Evolutionary conservation across 2,329 filamentous ascomycete genomes (phyloP), one percentile per base, ranked within the genome.

Genomic region (Fusarium lateritium): DNA sequence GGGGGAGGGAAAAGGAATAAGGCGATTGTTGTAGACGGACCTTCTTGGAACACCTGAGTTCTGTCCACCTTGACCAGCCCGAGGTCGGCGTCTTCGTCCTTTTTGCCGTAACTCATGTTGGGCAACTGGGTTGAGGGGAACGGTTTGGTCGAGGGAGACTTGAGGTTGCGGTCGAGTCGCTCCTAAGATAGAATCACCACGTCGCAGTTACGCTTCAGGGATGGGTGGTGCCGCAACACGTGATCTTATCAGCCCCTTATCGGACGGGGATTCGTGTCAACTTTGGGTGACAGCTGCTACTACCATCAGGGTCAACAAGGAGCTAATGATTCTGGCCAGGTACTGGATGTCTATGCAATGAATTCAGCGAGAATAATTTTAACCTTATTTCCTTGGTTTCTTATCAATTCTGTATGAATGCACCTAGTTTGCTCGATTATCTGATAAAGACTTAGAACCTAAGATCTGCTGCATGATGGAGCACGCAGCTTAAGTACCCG

Each of bases 41-140:
- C 96, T 91, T 99, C 96, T 86, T 98, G 96, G 82, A 98, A 98
- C 72, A 99, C 96, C 76, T 95, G 94, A 59, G 95, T 98, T 78
- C 97, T 92, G 85, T 99, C 96, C 77, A 98, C 94, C 88, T 95
- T 97, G 86, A 98, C 92, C 85, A 98, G 88, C 79, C 92, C 91
- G 80, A 91, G 89, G 80, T 98, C 95, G 79, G 91, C 93, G 86
- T 99, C 96, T 88, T 98, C 96, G 83, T 99, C 95, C 87, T 97
- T 98, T 86, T 99, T 99, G 86, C 95, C 91, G 89, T 96, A 97
- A 84, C 92, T 96, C 94, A 97, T 97, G 78, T 74, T 89, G 84
- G 83, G 83, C 82, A 77, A 75, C 75, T 76, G 74, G 75, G 73
- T 76, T 71, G 73, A 67, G 69, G 70, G 58, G 21, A 61, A 44